Percentiles rank a stretch among this genome's conserved stretches.
These are phyloP conservation scores for Quercus gilva DNA, from an alignment of 306 rosid genomes.

Conservation along the genomic window DNA sequence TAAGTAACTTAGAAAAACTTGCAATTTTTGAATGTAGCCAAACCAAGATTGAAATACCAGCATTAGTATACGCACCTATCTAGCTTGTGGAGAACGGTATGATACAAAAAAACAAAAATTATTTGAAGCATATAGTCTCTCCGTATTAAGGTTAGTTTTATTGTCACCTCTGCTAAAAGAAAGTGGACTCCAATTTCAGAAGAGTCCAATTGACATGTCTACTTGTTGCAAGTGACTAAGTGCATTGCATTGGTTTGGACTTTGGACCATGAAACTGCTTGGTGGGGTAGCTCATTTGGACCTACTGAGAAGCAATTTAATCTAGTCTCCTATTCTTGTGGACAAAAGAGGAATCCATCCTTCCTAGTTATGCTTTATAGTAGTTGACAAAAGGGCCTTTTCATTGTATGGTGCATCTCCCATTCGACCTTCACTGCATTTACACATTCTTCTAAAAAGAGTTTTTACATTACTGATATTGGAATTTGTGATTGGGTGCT, in stretches of 20 bases:
- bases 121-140: too few species aligned
- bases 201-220: neutral
- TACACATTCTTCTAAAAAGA: neutral
- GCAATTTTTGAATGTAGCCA: too few species aligned
- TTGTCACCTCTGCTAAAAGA: neutral
- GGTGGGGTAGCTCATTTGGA: neutral
- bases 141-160: too few species aligned
- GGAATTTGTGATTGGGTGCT: neutral
- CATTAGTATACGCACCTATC: too few species aligned
- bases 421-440: neutral
- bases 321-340: neutral
- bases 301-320: neutral
- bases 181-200: neutral
- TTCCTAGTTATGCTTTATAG: neutral
- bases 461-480: neutral
- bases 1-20: too few species aligned
- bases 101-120: too few species aligned
- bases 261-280: constrained; percentile 6
- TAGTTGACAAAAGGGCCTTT: neutral
- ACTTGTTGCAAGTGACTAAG: neutral
- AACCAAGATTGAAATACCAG: too few species aligned
- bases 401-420: neutral
- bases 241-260: constrained; percentile 5
- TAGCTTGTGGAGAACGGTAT: too few species aligned
- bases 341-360: neutral